Evolutionary conservation across 257 asterid species (phyloP).

Genomic region (Vinca minor): DNA sequence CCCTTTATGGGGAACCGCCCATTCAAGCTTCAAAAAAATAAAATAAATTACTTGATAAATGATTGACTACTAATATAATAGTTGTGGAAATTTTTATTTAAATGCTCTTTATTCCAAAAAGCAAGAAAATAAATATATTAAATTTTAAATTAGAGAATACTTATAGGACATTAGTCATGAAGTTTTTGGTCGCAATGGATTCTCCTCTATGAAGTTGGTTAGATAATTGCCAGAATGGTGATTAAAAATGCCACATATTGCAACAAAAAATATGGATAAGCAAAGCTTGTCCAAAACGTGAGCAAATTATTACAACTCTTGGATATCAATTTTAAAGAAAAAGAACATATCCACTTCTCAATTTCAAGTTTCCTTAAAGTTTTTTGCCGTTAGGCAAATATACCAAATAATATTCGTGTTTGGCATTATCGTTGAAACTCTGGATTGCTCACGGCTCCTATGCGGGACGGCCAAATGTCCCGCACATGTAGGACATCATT

Average conservation of each 20-base stretch:
- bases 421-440: constrained; percentile 2
- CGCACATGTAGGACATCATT: no score
- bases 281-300: not conserved
- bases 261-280: not conserved
- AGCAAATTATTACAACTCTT: no score
- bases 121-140: no score
- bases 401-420: not conserved
- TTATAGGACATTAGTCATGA: no score
- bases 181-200: not conserved
- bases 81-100: no score
- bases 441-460: constrained; percentile 12
- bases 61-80: no score
- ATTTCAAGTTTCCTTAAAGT: not conserved
- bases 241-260: not conserved
- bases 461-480: no score
- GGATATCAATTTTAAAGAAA: not conserved
- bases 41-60: no score
- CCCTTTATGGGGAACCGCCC: no score
- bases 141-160: not conserved
- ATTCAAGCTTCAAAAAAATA: no score
- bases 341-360: not conserved
- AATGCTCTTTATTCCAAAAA: no score
- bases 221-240: not conserved
- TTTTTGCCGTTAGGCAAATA: not conserved
- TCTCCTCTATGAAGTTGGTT: not conserved